Evolutionary conservation across 2,329 filamentous ascomycete species (phyloP).

Genomic region (Epichloe aotearoae): DNA sequence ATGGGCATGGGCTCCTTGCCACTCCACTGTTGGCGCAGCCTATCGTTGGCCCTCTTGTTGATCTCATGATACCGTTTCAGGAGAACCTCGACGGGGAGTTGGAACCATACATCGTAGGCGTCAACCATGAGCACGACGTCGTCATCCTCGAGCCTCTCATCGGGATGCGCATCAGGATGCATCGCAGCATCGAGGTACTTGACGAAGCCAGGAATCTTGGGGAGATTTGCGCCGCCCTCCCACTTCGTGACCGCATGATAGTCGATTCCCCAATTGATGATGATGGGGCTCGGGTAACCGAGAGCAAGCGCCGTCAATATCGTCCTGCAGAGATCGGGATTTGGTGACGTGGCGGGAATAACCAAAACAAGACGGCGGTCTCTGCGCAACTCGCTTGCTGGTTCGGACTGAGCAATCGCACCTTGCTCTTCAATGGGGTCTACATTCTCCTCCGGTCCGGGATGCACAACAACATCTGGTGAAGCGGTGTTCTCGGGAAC

Average conservation of each 20-base stretch:
- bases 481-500: background rate
- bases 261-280: constrained; percentile 12
- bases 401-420: background rate
- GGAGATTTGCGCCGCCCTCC: constrained; percentile 9
- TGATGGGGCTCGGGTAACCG: constrained; percentile 12
- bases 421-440: background rate
- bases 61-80: constrained; percentile 9
- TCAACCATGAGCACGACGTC: constrained; percentile 15
- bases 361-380: constrained; percentile 11
- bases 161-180: constrained; percentile 3
- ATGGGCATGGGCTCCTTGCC: constrained; percentile 8
- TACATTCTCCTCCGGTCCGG: background rate
- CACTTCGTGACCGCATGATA: constrained; percentile 5
- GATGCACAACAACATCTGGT: background rate
- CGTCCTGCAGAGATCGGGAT: constrained; percentile 13
- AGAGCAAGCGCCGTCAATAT: constrained; percentile 10
- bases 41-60: constrained; percentile 6
- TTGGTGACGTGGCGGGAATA: constrained; percentile 5
- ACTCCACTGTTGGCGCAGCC: constrained; percentile 4
- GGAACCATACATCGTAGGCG: constrained; percentile 17
- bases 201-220: constrained; percentile 12
- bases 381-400: background rate
- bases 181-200: constrained; percentile 10
- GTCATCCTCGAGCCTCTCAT: constrained; percentile 8
- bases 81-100: constrained; percentile 14